These are phyloP conservation scores for Leptoxyphium fumago DNA, from an alignment of 2,329 filamentous ascomycete genomes.

Conservation along the genomic window DNA sequence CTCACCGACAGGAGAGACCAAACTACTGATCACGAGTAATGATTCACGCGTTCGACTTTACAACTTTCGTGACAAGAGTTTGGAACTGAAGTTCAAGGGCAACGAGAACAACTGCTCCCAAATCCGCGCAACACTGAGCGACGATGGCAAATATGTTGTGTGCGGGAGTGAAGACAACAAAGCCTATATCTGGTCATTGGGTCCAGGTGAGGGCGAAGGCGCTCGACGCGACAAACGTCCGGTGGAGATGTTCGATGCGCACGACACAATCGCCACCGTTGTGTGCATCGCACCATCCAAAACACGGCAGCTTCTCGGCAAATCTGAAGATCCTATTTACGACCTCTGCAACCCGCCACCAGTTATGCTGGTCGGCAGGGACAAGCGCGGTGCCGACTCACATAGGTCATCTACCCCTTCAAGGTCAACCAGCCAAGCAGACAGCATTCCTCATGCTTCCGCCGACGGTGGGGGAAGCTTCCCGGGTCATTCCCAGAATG, in stretches of 20 bases:
- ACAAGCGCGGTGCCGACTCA: constrained; percentile 17
- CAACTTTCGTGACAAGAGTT: constrained; percentile 65
- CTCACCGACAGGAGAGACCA: constrained; percentile 48
- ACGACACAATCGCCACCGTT: constrained; percentile 77
- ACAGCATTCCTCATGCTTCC: constrained; percentile 16
- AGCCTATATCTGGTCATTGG: constrained; percentile 79
- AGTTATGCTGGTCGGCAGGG: constrained; percentile 61
- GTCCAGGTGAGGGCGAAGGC: constrained; percentile 38
- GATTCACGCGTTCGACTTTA: constrained; percentile 87
- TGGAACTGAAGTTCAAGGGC: constrained; percentile 83
- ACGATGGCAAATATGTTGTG: constrained; percentile 73
- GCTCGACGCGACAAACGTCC: constrained; percentile 61
- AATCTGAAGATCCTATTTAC: constrained; percentile 83
- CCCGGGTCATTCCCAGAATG: not conserved
- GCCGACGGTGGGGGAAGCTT: constrained; percentile 20
- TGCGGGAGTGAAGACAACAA: constrained; percentile 87
- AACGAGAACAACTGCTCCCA: constrained; percentile 84
- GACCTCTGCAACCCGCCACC: constrained; percentile 93
- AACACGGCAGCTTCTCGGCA: constrained; percentile 61
- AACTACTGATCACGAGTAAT: constrained; percentile 83
- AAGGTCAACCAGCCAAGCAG: constrained; percentile 30
- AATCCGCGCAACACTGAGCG: constrained; percentile 77
- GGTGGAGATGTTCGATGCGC: constrained; percentile 80
- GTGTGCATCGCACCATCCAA: constrained; percentile 70
- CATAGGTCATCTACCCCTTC: constrained; percentile 25